Conservation (phyloP, 768 basidiomycete species). For the Suillus variegatus region DNA sequence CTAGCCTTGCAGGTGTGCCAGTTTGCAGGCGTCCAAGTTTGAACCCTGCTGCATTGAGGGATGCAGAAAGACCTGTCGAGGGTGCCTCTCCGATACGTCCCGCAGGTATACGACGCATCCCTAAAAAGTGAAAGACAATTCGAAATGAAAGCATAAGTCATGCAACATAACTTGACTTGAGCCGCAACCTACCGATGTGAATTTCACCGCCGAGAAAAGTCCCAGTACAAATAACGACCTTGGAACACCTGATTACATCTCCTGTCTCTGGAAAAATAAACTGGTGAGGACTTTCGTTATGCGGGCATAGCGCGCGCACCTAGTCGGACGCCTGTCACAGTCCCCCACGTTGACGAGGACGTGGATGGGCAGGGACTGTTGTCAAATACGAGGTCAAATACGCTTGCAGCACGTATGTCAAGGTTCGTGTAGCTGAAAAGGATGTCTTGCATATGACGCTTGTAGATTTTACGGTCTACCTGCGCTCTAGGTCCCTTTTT, state of each 20-base stretch:
- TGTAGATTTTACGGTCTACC: slow-evolving; percentile 85
- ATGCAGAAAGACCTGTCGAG: slow-evolving; percentile 73
- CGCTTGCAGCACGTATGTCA: slow-evolving; percentile 69
- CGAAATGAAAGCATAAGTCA: background rate
- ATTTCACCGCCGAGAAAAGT: slow-evolving; percentile 92
- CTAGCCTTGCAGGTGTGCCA: slow-evolving; percentile 83
- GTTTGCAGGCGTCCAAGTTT: slow-evolving; percentile 83
- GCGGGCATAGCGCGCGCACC: slow-evolving; percentile 40
- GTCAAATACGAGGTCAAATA: slow-evolving; percentile 76
- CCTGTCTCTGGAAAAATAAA: slow-evolving; percentile 56
- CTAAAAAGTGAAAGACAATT: slow-evolving; percentile 31
- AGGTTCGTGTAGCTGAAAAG: slow-evolving; percentile 69
- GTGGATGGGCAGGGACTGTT: slow-evolving; percentile 31
- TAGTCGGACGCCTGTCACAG: slow-evolving; percentile 64
- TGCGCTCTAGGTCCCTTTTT: slow-evolving; percentile 86
- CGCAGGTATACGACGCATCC: slow-evolving; percentile 74
- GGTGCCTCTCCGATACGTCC: slow-evolving; percentile 75
- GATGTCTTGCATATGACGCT: slow-evolving; percentile 73
- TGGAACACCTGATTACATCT: slow-evolving; percentile 72
- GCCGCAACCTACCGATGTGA: slow-evolving; percentile 64
- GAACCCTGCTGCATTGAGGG: slow-evolving; percentile 75
- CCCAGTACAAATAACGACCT: slow-evolving; percentile 88
- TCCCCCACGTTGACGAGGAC: slow-evolving; percentile 45
- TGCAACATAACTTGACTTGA: background rate
- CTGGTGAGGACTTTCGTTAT: slow-evolving; percentile 1